These are phyloP conservation scores for Rubia occidens DNA, from an alignment of 305 asterid species.

Conservation along the genomic window DNA sequence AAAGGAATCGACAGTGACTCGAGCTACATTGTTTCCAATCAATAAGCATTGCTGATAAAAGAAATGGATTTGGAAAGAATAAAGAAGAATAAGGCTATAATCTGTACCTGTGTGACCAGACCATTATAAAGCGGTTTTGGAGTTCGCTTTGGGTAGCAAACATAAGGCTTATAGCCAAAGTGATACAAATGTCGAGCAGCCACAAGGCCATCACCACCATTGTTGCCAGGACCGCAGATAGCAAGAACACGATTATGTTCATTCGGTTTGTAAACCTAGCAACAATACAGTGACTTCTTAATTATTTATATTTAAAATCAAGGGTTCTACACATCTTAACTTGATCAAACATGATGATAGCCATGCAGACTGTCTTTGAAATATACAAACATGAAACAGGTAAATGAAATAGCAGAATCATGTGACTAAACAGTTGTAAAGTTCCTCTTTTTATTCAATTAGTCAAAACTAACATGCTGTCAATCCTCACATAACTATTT, in stretches of 20 bases:
- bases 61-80: background rate
- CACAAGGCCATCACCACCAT: slow-evolving; percentile 96
- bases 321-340: slow-evolving; percentile 4
- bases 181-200: slow-evolving; percentile 93
- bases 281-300: background rate
- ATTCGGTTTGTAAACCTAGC: slow-evolving; percentile 61
- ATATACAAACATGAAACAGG: background rate
- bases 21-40: slow-evolving; percentile 46
- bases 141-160: slow-evolving; percentile 82
- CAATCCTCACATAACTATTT: background rate
- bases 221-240: slow-evolving; percentile 90
- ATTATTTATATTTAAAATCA: background rate
- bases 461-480: background rate
- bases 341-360: background rate
- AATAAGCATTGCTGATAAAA: slow-evolving; percentile 25
- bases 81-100: background rate
- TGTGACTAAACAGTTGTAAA: background rate
- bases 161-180: slow-evolving; percentile 69
- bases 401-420: background rate
- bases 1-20: slow-evolving; percentile 77
- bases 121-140: slow-evolving; percentile 66
- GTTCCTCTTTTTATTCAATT: background rate
- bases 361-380: background rate
- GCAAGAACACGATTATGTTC: slow-evolving; percentile 65
- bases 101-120: slow-evolving; percentile 72